These are phyloP conservation scores for Phoenix dactylifera DNA, from an alignment of 176 grass and related monocot genomes.

Conservation along the genomic window DNA sequence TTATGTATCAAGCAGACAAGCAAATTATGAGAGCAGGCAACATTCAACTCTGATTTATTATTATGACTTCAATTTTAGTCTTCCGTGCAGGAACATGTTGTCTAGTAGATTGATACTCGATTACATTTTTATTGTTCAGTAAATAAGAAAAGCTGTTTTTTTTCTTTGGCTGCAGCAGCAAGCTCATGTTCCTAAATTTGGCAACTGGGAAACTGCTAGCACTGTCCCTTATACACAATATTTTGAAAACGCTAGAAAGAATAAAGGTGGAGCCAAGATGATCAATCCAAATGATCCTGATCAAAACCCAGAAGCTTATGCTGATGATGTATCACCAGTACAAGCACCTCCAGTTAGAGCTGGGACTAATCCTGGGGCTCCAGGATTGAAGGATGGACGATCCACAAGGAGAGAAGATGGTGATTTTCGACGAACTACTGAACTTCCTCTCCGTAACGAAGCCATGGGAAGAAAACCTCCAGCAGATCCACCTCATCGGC, in stretches of 20 bases:
- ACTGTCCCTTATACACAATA: constrained; percentile 10
- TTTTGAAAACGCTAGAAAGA: constrained; percentile 18
- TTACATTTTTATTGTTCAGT: too few species aligned
- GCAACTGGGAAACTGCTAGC: constrained; percentile 17
- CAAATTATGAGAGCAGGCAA: too few species aligned
- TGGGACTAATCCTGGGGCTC: neutral
- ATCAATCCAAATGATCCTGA: constrained; percentile 21
- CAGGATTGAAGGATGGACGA: neutral
- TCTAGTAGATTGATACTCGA: too few species aligned
- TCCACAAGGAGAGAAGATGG: neutral
- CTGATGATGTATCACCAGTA: neutral
- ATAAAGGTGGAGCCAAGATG: neutral
- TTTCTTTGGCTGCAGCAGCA: constrained; percentile 2
- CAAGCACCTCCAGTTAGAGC: neutral
- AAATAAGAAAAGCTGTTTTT: too few species aligned
- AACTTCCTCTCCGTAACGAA: neutral
- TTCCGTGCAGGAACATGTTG: too few species aligned
- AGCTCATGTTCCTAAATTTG: constrained; percentile 14
- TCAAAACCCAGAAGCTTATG: neutral
- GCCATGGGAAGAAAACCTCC: too few species aligned
- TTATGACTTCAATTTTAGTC: too few species aligned
- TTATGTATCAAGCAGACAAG: too few species aligned
- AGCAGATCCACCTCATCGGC: neutral
- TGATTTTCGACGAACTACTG: neutral
- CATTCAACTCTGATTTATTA: too few species aligned